phyloP scores from a whole-genome alignment of 2,329 filamentous ascomycete species.

The Cladosporium sp. region DNA sequence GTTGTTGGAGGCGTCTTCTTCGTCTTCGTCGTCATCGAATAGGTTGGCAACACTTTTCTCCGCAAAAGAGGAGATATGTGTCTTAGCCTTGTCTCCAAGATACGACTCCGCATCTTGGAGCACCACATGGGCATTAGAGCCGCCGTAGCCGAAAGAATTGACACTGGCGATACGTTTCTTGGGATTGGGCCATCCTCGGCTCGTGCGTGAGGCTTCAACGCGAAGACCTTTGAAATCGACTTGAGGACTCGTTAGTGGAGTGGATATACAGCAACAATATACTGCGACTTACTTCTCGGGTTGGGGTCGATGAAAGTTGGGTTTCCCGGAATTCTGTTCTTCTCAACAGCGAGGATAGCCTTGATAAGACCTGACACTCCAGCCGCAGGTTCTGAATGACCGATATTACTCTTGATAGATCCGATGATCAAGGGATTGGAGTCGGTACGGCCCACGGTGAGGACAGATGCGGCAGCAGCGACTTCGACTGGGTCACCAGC shows the following conservation, averaged over 20 bases:
- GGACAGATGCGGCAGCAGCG: slow-evolving; percentile 23
- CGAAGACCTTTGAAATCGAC: not conserved
- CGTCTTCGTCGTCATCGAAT: not conserved
- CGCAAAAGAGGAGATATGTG: not conserved
- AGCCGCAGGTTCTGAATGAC: slow-evolving; percentile 24
- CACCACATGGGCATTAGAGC: slow-evolving; percentile 35
- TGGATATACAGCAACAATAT: not conserved
- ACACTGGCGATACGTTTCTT: slow-evolving; percentile 22
- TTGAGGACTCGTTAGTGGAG: not conserved
- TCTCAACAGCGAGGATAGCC: slow-evolving; percentile 31
- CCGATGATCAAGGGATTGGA: slow-evolving; percentile 23
- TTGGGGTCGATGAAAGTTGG: not conserved
- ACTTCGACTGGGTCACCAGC: slow-evolving; percentile 29
- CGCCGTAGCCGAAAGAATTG: slow-evolving; percentile 35
- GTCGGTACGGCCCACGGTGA: not conserved
- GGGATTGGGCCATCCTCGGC: slow-evolving; percentile 32
- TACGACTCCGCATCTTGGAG: slow-evolving; percentile 22
- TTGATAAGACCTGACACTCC: slow-evolving; percentile 33
- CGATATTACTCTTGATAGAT: slow-evolving; percentile 26
- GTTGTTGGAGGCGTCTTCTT: slow-evolving; percentile 3
- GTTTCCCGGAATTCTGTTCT: slow-evolving; percentile 20
- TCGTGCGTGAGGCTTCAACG: not conserved
- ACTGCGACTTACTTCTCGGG: not conserved
- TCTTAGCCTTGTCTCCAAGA: not conserved
- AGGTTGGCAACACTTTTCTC: not conserved